These are phyloP conservation scores for Fusarium buxicola DNA, from an alignment of 2,329 filamentous ascomycete species.

Conservation along the genomic window DNA sequence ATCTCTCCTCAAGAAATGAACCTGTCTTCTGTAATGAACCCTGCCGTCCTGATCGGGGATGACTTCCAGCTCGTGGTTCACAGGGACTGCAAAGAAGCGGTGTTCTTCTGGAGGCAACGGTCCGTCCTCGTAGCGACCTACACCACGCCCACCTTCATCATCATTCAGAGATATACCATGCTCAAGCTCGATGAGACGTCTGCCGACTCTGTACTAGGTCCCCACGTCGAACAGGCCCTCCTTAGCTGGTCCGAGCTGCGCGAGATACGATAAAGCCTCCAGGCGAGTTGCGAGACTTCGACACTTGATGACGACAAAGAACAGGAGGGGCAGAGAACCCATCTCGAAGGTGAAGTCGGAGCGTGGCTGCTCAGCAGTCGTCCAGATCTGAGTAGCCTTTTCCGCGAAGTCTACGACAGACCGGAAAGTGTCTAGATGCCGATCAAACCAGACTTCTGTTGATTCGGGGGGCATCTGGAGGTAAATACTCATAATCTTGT, in stretches of 20 bases:
- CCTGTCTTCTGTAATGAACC: constrained; percentile 4
- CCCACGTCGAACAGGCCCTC: constrained; percentile 20
- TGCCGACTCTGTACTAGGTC: constrained; percentile 18
- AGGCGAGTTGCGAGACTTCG: background rate
- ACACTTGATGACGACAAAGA: constrained; percentile 10
- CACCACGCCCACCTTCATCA: accelerated
- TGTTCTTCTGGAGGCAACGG: background rate
- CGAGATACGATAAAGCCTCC: background rate
- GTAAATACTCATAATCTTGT: constrained; percentile 7
- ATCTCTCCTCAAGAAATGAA: background rate
- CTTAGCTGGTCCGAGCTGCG: constrained; percentile 4
- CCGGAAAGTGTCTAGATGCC: background rate
- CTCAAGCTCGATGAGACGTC: constrained; percentile 10
- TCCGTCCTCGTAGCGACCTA: no score
- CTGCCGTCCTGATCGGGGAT: background rate
- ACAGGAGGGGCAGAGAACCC: background rate
- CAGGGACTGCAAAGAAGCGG: constrained; percentile 3
- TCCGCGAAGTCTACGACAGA: background rate
- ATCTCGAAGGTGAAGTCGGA: constrained; percentile 20
- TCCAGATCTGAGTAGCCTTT: background rate
- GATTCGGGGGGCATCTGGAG: background rate
- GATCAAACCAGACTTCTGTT: constrained; percentile 19
- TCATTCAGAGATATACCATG: background rate
- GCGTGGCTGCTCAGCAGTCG: background rate
- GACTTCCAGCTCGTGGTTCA: constrained; percentile 19